A percentile compares a stretch with the other conserved stretches of the same genome.
These are phyloP conservation scores for Metarhizium sp. DNA, from an alignment of 2,329 filamentous ascomycete genomes.

Conservation along the genomic window DNA sequence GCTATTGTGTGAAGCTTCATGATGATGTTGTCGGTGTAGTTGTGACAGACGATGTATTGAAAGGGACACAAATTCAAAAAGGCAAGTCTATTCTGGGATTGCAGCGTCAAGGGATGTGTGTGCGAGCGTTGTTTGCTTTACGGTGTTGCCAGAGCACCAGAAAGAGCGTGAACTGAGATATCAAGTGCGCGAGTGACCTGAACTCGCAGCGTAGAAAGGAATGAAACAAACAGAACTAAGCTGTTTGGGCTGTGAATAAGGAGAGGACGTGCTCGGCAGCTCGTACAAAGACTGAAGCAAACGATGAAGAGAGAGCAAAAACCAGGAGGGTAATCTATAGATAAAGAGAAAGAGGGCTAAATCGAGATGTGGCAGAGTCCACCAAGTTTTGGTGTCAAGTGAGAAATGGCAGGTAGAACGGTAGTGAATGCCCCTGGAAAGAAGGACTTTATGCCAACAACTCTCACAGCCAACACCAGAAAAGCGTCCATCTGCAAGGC, in stretches of 20 bases:
- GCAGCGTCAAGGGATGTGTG: constrained; percentile 2
- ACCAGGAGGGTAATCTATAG: constrained; percentile 9
- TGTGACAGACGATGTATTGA: not conserved
- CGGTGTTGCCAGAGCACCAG: constrained; percentile 26
- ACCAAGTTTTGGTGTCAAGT: not conserved
- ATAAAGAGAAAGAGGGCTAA: constrained; percentile 8
- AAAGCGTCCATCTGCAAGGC: not conserved
- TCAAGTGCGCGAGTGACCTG: constrained; percentile 12
- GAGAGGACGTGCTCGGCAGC: constrained; percentile 27
- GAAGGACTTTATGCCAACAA: not conserved
- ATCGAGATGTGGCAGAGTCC: not conserved
- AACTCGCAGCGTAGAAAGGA: constrained; percentile 15
- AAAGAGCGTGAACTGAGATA: constrained; percentile 15
- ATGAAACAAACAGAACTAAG: constrained; percentile 19
- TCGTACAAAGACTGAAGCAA: constrained; percentile 6
- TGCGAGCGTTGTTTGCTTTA: not conserved
- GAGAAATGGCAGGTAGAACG: too few relatives aligned
- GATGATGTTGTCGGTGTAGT: constrained; percentile 3
- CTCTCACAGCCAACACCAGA: not conserved
- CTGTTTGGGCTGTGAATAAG: constrained; percentile 16
- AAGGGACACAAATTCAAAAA: not conserved
- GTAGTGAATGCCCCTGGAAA: not conserved
- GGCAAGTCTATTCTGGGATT: not conserved
- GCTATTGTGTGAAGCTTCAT: constrained; percentile 27
- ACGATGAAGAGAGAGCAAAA: not conserved